Evolutionary conservation across 2,329 filamentous ascomycete genomes (phyloP), one percentile per base, ranked within the genome.

Genomic region (Aspergillus sp.): DNA sequence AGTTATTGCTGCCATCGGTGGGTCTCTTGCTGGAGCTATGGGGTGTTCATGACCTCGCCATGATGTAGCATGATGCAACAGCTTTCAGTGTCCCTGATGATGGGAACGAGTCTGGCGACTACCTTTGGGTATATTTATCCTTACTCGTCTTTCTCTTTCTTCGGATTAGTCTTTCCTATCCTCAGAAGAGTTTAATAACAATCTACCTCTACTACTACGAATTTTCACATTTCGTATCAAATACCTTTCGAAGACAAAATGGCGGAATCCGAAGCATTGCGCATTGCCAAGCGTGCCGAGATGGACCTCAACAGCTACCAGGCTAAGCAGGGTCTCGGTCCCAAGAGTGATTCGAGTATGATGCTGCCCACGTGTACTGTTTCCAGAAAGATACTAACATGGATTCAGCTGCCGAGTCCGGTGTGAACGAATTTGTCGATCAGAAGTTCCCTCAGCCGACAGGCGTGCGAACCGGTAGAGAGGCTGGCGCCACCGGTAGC

Each of bases 291-390:
- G 48, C 49, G 63, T 36, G 66, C 68, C 7, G 64, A 72, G 57
- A 57, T 58, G 41, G 66, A 72, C 41, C 65, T 72, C 29, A 70
- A 69, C 54, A 58, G 59, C 42, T 60, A 68, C 52, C 59, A 68
- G 48, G 60, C 63, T 26, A 71, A 70, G 52, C 65, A 67, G 45
- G 65, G 67, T 5, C 49, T 58, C 45, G 65, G 64, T n/a, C 57
- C 48, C 5, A 61, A 66, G 51, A 71, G 68, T 49, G 61, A 64
- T 43, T 68, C 68, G 19, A 61, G 68, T 73, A 65, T 12, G 59
- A 19, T 54, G 9, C 32, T n/a, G 28, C 7, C 12, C 27, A 32
- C 7, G 5, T 4, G 2, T 4, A 29, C 26, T 27, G 40, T 8
- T 28, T 38, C 19, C 6, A 26, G 7, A 5, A 12, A 7, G 26